phyloP scores from a whole-genome alignment of 2,329 filamentous ascomycete genomes.

The Cladosporium oxysporum region DNA sequence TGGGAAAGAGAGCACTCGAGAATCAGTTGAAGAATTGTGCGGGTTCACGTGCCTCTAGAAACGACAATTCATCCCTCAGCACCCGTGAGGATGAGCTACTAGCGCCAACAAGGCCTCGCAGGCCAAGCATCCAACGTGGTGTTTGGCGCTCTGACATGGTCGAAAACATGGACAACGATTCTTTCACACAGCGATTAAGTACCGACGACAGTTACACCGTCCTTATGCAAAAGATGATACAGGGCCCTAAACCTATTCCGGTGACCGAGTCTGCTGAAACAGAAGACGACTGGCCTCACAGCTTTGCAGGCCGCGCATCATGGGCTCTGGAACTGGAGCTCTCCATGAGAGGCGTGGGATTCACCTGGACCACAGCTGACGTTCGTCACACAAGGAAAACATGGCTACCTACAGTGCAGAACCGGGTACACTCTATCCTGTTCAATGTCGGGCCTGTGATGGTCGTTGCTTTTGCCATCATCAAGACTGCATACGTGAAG shows the following conservation, averaged over 20 bases:
- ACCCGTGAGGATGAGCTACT: background rate
- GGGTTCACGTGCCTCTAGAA: background rate
- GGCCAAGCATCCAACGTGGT: slow-evolving; percentile 23
- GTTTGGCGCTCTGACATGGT: slow-evolving; percentile 27
- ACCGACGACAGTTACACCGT: slow-evolving; percentile 27
- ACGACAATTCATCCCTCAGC: background rate
- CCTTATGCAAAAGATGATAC: slow-evolving; percentile 25
- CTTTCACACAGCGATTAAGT: slow-evolving; percentile 26
- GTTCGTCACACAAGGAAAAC: slow-evolving; percentile 47
- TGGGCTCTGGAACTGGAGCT: slow-evolving; percentile 50
- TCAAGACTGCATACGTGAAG: slow-evolving; percentile 38
- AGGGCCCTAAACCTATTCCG: slow-evolving; percentile 32
- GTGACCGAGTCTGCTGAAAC: slow-evolving; percentile 41
- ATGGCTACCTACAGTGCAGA: slow-evolving; percentile 44
- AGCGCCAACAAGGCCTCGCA: slow-evolving; percentile 10
- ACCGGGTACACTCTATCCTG: slow-evolving; percentile 44
- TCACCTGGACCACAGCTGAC: slow-evolving; percentile 49
- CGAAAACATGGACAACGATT: slow-evolving; percentile 31
- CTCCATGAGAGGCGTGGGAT: slow-evolving; percentile 48
- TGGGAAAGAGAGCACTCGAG: slow-evolving; percentile 13
- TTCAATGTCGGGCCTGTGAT: slow-evolving; percentile 43
- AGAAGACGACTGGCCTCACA: slow-evolving; percentile 43
- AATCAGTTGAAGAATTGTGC: slow-evolving; percentile 20
- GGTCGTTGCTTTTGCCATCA: slow-evolving; percentile 38
- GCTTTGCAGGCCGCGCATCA: slow-evolving; percentile 43